Evolutionary conservation across 2,329 filamentous ascomycete genomes (phyloP).

Genomic region (Ophiocordyceps camponoti-saundersi): DNA sequence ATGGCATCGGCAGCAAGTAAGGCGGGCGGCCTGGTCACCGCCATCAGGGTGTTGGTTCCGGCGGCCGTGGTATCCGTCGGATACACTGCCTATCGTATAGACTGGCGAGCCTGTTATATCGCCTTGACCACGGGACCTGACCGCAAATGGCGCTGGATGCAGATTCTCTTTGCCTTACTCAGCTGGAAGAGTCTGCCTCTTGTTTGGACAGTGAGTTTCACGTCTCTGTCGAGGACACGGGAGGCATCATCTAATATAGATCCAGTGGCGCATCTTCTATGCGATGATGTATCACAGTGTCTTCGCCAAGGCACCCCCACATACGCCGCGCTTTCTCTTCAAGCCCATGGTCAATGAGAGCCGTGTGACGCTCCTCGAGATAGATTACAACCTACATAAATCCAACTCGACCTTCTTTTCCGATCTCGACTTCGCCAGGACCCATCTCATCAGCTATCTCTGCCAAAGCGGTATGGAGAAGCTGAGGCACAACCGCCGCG

Average conservation of each 20-base stretch:
- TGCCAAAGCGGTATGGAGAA: slow-evolving; percentile 25
- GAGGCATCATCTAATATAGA: not conserved
- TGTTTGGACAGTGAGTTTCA: slow-evolving; percentile 51
- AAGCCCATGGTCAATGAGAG: slow-evolving; percentile 50
- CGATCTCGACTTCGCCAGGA: slow-evolving; percentile 70
- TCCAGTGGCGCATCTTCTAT: slow-evolving; percentile 40
- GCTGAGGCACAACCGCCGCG: slow-evolving; percentile 4
- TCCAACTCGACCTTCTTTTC: slow-evolving; percentile 74
- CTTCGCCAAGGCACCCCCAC: slow-evolving; percentile 27
- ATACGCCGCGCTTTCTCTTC: slow-evolving; percentile 51
- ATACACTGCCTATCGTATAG: slow-evolving; percentile 27
- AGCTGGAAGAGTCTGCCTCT: slow-evolving; percentile 64
- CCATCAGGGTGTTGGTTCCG: slow-evolving; percentile 24
- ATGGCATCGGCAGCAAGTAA: slow-evolving; percentile 17
- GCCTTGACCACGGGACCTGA: slow-evolving; percentile 37
- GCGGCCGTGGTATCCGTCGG: slow-evolving; percentile 22
- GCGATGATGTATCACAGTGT: slow-evolving; percentile 37
- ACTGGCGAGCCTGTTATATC: slow-evolving; percentile 20
- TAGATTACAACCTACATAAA: slow-evolving; percentile 77
- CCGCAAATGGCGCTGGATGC: slow-evolving; percentile 31
- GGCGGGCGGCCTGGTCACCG: slow-evolving; percentile 14
- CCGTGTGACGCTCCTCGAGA: slow-evolving; percentile 56
- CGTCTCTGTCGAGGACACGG: not conserved
- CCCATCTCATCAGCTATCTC: slow-evolving; percentile 59
- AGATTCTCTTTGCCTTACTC: slow-evolving; percentile 36